Conservation (phyloP, 805 yeast genomes). For the Saccharomycopsis olivae region DNA sequence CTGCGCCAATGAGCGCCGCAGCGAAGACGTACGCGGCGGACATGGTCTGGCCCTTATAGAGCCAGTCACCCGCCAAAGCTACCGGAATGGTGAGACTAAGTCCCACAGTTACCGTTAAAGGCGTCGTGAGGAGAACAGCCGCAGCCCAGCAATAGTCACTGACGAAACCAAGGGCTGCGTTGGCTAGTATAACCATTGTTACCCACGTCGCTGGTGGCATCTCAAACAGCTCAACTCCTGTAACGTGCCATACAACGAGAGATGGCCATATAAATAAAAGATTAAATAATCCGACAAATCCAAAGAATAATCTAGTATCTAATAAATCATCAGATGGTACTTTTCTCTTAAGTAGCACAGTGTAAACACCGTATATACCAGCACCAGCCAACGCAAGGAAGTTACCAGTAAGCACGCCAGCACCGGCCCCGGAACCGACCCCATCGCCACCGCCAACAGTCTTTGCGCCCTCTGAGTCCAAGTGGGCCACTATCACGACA, state of each 20-base stretch:
- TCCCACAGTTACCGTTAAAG: conserved; percentile 93
- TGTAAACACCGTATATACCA: conserved; percentile 81
- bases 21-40: conserved; percentile 63
- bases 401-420: conserved; percentile 47
- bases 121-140: conserved; percentile 87
- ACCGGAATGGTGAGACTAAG: conserved; percentile 87
- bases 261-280: conserved; percentile 75
- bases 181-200: conserved; percentile 41
- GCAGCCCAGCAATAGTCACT: conserved; percentile 95
- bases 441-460: no score
- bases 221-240: conserved; percentile 61
- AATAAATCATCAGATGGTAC: conserved; percentile 66
- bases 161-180: conserved; percentile 69
- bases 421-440: no score
- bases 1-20: conserved; percentile 67
- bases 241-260: conserved; percentile 48
- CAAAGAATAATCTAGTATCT: conserved; percentile 83
- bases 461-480: no score
- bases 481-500: conserved; percentile 64
- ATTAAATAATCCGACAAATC: conserved; percentile 87
- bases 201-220: conserved; percentile 39
- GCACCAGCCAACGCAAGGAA: conserved; percentile 77
- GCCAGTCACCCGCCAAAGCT: conserved; percentile 84
- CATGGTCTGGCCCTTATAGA: conserved; percentile 55
- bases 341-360: conserved; percentile 67